These are phyloP conservation scores for Helminthosporium solani DNA, from an alignment of 2,329 filamentous ascomycete genomes.

Conservation along the genomic window DNA sequence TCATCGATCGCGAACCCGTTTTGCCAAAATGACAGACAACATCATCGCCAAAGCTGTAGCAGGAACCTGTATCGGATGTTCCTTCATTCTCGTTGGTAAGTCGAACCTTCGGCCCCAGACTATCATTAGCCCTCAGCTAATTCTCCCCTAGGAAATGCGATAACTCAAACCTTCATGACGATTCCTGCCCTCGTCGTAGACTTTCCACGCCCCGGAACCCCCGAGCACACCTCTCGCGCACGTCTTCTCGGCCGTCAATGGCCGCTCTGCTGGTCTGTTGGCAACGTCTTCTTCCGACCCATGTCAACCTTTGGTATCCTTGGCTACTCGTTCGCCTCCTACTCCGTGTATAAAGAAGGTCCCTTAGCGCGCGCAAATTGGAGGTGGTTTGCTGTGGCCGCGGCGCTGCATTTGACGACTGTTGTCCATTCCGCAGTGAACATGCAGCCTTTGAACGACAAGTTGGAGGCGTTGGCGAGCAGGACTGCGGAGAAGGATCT, in stretches of 20 bases:
- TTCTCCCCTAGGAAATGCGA: conserved; percentile 48
- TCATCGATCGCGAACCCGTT: too few relatives aligned
- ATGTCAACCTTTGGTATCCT: conserved; percentile 52
- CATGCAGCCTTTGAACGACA: conserved; percentile 54
- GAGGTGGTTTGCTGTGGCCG: conserved; percentile 47
- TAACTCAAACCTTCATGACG: conserved; percentile 56
- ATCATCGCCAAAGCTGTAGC: conserved; percentile 43
- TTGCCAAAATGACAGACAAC: conserved; percentile 33
- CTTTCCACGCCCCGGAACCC: conserved; percentile 46
- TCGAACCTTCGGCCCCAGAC: too few relatives aligned
- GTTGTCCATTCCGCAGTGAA: conserved; percentile 54
- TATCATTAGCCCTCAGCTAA: conserved; percentile 2
- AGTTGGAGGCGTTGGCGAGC: conserved; percentile 46
- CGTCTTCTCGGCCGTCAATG: conserved; percentile 52
- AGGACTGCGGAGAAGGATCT: conserved; percentile 35
- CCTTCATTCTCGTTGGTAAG: conserved; percentile 52
- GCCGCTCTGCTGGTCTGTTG: conserved; percentile 53
- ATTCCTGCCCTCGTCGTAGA: conserved; percentile 52
- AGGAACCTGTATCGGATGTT: conserved; percentile 50
- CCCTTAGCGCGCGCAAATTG: conserved; percentile 44
- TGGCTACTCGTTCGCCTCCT: conserved; percentile 50
- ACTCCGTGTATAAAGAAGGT: conserved; percentile 35
- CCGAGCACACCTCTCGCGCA: conserved; percentile 46
- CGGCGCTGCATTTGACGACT: conserved; percentile 49
- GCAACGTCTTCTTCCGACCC: conserved; percentile 55